Conservation (phyloP, 2,329 filamentous ascomycete genomes). For the Beauveria sp. region DNA sequence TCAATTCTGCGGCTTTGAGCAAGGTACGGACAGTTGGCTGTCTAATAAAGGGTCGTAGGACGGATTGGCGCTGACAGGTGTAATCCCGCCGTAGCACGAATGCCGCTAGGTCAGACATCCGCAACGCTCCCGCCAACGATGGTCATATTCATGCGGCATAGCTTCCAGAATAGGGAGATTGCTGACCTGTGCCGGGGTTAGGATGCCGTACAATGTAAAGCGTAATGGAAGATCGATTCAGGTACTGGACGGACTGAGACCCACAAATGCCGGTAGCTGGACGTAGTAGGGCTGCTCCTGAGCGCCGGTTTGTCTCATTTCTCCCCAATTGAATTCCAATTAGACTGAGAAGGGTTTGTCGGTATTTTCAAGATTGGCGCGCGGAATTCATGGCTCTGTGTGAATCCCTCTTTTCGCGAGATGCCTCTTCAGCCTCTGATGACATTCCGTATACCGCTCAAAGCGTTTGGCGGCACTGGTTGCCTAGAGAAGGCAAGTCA, state of each 20-base stretch:
- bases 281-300: not conserved
- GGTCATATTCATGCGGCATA: not conserved
- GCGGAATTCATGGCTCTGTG: not conserved
- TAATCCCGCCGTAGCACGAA: constrained; percentile 9
- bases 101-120: constrained; percentile 10
- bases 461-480: not conserved
- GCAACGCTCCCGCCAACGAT: not conserved
- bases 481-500: constrained; percentile 8
- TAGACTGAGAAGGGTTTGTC: not conserved
- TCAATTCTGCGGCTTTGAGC: not conserved
- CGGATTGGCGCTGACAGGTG: constrained; percentile 8
- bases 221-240: not conserved
- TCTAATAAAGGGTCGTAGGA: constrained; percentile 3
- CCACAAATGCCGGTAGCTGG: not conserved
- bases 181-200: not conserved
- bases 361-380: not conserved
- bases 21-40: not conserved
- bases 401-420: not conserved
- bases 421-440: not conserved
- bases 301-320: not conserved
- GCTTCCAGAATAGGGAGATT: constrained; percentile 4
- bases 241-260: not conserved
- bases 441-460: not conserved
- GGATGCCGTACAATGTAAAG: not conserved
- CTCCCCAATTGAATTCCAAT: not conserved